These are phyloP conservation scores for Capsicum baccatum DNA, from an alignment of 257 asterid species.

Conservation along the genomic window DNA sequence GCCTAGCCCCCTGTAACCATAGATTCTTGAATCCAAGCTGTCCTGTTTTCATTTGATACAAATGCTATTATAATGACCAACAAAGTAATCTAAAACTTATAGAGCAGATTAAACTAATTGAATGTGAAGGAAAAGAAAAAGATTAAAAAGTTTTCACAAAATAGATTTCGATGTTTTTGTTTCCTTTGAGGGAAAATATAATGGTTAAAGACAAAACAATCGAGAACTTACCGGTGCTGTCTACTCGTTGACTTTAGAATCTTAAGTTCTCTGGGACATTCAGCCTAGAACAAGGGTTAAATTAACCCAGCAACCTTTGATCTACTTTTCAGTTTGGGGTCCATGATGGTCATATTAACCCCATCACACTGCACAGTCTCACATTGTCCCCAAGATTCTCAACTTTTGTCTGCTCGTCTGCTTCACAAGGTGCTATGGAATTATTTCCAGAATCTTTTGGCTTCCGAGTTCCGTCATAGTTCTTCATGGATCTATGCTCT, in stretches of 20 bases:
- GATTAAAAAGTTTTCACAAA: neutral
- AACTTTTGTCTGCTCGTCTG: neutral
- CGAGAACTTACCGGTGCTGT: neutral
- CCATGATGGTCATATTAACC: neutral
- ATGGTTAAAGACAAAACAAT: neutral
- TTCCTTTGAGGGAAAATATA: neutral
- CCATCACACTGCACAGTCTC: neutral
- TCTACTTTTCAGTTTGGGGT: neutral
- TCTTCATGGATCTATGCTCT: neutral
- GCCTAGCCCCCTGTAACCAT: conserved; percentile 13
- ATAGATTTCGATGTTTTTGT: neutral
- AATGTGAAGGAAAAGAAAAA: neutral
- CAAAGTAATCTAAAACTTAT: neutral
- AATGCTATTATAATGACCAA: neutral
- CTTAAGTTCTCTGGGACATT: conserved; percentile 6
- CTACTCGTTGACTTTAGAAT: conserved; percentile 10
- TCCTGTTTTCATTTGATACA: neutral
- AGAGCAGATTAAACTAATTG: neutral
- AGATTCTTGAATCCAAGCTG: neutral
- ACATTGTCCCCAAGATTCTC: neutral
- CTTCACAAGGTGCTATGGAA: conserved; percentile 6
- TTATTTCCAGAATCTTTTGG: neutral
- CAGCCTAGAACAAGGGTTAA: neutral
- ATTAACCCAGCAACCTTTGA: conserved; percentile 19
- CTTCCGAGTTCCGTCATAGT: neutral